Evolutionary conservation across 1,284 basidiomycete genomes (phyloP).

Genomic region (Hemileia vastatrix): DNA sequence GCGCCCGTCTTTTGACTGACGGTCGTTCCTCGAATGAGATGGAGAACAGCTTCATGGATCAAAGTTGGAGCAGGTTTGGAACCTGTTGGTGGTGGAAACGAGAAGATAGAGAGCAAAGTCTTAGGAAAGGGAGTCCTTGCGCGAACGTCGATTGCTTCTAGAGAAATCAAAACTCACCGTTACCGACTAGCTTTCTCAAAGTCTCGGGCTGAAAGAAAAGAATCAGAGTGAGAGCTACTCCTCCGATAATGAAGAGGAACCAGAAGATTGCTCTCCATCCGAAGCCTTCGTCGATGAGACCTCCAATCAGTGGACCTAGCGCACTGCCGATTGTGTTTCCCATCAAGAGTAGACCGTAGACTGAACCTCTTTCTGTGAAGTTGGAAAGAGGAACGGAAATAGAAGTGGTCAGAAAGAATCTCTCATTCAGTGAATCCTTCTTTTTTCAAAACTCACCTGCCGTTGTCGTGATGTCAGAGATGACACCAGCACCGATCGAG

Average conservation of each 20-base stretch:
- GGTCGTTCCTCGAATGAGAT: too few relatives aligned
- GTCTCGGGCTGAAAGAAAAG: constrained; percentile 45
- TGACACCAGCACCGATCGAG: constrained; percentile 42
- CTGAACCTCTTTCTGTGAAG: constrained; percentile 45
- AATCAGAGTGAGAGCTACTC: constrained; percentile 33
- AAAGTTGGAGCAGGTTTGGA: too few relatives aligned
- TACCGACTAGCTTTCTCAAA: constrained; percentile 44
- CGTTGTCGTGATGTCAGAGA: constrained; percentile 44
- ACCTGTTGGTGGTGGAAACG: too few relatives aligned
- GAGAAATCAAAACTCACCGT: too few relatives aligned
- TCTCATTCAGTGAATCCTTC: too few relatives aligned
- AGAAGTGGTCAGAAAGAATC: too few relatives aligned
- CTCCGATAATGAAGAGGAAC: constrained; percentile 41
- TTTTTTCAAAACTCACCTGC: too few relatives aligned
- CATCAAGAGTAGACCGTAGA: constrained; percentile 35
- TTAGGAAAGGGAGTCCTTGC: too few relatives aligned
- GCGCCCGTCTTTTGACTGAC: too few relatives aligned
- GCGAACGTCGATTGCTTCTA: background rate
- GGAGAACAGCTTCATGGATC: too few relatives aligned
- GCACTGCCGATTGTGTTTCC: background rate
- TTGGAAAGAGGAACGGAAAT: too few relatives aligned
- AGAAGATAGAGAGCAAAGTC: too few relatives aligned
- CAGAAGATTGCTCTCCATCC: constrained; percentile 43
- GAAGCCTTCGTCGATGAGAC: constrained; percentile 38
- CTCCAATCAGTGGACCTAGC: constrained; percentile 41